Evolutionary conservation across 202 grass and related monocot species (phyloP).

Genomic region (Thinopyrum obtusiflorum): DNA sequence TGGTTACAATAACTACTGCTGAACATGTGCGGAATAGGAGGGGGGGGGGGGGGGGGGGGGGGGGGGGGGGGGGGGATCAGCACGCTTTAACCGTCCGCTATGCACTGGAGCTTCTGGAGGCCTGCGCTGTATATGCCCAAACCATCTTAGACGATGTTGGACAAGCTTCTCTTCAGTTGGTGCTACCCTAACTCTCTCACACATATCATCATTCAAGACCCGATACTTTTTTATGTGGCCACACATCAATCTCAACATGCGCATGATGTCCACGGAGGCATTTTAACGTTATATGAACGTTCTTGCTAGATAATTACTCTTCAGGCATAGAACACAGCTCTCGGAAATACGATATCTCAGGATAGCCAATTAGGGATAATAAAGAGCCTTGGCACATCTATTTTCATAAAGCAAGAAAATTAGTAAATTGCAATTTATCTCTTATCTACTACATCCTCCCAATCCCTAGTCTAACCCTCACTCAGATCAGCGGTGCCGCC

Average conservation of each 20-base stretch:
- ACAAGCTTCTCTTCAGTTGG: too few species aligned
- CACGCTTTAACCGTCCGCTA: too few species aligned
- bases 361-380: conserved; percentile 6
- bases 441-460: neutral
- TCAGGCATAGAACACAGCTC: neutral
- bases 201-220: too few species aligned
- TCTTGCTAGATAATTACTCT: conserved; percentile 17
- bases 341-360: neutral
- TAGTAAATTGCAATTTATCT: neutral
- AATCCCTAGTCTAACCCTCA: neutral
- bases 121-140: too few species aligned
- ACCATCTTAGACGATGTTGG: too few species aligned
- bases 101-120: too few species aligned
- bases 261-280: neutral
- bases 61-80: too few species aligned
- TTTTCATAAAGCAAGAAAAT: neutral
- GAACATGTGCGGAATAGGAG: conserved; percentile 4
- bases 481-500: too few species aligned
- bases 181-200: too few species aligned
- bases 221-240: too few species aligned
- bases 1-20: neutral
- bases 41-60: too few species aligned
- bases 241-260: too few species aligned
- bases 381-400: neutral
- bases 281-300: neutral